Evolutionary conservation across 805 yeast genomes (phyloP).

Genomic region (Metschnikowia corniflorae): DNA sequence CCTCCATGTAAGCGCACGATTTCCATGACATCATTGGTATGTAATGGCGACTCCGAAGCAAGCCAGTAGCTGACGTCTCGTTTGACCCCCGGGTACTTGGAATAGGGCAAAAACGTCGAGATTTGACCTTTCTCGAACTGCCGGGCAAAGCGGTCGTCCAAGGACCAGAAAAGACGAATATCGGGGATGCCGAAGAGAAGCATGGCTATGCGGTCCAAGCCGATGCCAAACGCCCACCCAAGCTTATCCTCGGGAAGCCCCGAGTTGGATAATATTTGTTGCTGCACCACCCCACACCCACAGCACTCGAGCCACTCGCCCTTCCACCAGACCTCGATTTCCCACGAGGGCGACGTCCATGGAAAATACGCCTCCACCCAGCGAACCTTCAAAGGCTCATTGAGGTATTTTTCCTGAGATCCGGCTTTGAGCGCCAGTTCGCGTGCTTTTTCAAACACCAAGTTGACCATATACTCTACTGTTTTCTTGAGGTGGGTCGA

Average conservation of each 20-base stretch:
- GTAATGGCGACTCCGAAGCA: constrained; percentile 48
- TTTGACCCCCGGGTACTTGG: constrained; percentile 81
- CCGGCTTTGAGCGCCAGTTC: constrained; percentile 61
- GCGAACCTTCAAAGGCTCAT: constrained; percentile 77
- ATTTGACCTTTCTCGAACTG: constrained; percentile 72
- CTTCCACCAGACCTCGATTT: constrained; percentile 98
- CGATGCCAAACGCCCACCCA: constrained; percentile 98
- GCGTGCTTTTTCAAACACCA: constrained; percentile 72
- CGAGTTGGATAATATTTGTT: constrained; percentile 70
- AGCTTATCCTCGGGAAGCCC: constrained; percentile 58
- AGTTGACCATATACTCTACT: constrained; percentile 75
- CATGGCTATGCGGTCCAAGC: constrained; percentile 95
- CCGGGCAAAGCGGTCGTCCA: constrained; percentile 66
- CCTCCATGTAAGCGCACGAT: constrained; percentile 81
- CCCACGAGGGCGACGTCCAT: constrained; percentile 98
- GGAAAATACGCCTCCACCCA: constrained; percentile 97
- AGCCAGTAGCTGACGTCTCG: constrained; percentile 95
- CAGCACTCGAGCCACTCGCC: constrained; percentile 97
- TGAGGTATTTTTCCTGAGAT: constrained; percentile 51
- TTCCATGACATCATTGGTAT: constrained; percentile 93
- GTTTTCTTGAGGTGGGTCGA: constrained; percentile 81
- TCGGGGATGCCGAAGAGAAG: constrained; percentile 92
- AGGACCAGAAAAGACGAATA: constrained; percentile 88
- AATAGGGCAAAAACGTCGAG: constrained; percentile 76
- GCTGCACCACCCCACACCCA: constrained; percentile 89